Conservation (phyloP, 2,329 filamentous ascomycete genomes). For the Penicillium verrucosum region DNA sequence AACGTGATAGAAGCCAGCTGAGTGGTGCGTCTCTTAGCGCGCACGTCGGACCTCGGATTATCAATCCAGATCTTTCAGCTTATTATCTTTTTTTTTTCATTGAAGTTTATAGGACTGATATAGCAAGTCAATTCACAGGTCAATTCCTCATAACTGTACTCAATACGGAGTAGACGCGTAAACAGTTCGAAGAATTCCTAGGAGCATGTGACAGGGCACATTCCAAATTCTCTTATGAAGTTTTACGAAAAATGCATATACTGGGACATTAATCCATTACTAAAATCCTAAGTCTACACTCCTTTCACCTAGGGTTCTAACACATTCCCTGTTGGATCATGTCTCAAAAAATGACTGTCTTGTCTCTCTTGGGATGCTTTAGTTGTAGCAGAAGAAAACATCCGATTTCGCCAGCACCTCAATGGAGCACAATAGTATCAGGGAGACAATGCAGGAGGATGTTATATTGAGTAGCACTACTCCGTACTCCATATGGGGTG, state of each 20-base stretch:
- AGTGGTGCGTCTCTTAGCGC: not conserved
- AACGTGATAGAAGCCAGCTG: slow-evolving; percentile 3
- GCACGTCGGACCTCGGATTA: not conserved
- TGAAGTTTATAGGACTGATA: not conserved
- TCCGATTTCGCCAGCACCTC: no score
- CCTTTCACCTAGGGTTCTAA: not conserved
- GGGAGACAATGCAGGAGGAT: no score
- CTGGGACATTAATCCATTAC: not conserved
- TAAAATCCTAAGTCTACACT: no score
- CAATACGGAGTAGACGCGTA: not conserved
- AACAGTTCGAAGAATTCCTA: not conserved
- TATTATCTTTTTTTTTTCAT: not conserved
- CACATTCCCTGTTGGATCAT: not conserved
- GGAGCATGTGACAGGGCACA: not conserved
- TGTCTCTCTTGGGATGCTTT: no score
- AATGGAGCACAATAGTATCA: no score
- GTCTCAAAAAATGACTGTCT: no score
- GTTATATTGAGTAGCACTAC: not conserved
- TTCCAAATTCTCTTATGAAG: not conserved
- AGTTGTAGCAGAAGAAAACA: no score
- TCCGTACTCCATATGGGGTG: not conserved
- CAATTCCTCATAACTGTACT: not conserved
- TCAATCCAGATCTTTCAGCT: not conserved
- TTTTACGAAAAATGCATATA: not conserved
- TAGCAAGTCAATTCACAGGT: not conserved